These are phyloP conservation scores for Globisporangium megalacanthum DNA, from an alignment of 352 stramenopile species.

Conservation along the genomic window DNA sequence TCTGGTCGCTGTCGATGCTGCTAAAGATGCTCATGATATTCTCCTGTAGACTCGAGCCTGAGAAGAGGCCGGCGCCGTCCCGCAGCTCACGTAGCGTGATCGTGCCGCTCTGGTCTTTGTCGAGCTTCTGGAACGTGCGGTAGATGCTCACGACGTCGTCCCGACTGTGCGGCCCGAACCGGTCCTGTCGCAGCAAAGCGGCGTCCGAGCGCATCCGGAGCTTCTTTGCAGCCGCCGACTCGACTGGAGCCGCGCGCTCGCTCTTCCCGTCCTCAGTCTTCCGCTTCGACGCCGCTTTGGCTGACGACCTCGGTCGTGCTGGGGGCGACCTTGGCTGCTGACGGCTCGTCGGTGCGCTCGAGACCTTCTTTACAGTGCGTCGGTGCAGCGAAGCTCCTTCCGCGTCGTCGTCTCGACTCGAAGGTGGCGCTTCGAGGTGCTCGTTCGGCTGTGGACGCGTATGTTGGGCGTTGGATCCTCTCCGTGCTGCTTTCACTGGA, in stretches of 20 bases:
- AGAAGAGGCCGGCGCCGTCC: conserved; percentile 51
- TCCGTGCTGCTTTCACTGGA: background rate
- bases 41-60: conserved; percentile 54
- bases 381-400: background rate
- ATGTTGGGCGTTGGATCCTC: background rate
- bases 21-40: conserved; percentile 75
- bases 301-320: conserved; percentile 4
- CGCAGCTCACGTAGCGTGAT: conserved; percentile 63
- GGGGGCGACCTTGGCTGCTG: background rate
- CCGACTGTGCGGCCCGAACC: conserved; percentile 56
- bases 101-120: conserved; percentile 60
- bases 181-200: conserved; percentile 50
- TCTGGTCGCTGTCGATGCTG: conserved; percentile 71
- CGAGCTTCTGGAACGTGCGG: conserved; percentile 64
- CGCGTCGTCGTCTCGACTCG: background rate
- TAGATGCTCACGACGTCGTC: conserved; percentile 73
- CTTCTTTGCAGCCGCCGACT: conserved; percentile 38
- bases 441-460: background rate
- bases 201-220: conserved; percentile 55
- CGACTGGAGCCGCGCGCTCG: background rate
- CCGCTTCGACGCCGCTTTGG: conserved; percentile 7
- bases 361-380: conserved; percentile 3
- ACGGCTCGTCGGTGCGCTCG: conserved; percentile 7
- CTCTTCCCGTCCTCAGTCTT: conserved; percentile 16
- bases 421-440: background rate